A percentile compares a stretch with the other conserved stretches of the same genome.
Conservation (phyloP, 2,329 filamentous ascomycete genomes). For the Aureobasidium sp. region DNA sequence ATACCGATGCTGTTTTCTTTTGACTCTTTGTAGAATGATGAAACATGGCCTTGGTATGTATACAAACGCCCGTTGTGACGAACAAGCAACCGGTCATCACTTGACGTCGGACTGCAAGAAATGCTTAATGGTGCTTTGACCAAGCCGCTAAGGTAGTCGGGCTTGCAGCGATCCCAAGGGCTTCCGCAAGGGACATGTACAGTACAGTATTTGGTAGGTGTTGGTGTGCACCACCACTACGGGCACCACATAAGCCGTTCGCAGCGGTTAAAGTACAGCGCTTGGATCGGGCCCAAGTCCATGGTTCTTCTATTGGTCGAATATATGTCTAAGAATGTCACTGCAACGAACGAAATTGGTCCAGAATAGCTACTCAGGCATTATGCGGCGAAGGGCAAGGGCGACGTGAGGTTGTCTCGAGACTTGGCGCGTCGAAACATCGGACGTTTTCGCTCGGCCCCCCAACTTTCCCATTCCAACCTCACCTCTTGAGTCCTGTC, state of each 20-base stretch:
- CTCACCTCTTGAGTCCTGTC: slow-evolving; percentile 5
- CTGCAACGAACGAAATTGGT: not conserved
- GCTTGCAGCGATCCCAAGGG: not conserved
- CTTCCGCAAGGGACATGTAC: not conserved
- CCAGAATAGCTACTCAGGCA: not conserved
- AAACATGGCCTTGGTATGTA: not conserved
- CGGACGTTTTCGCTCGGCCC: slow-evolving; percentile 8
- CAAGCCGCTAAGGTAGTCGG: not conserved
- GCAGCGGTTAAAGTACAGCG: not conserved
- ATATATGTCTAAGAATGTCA: not conserved
- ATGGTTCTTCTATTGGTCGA: not conserved
- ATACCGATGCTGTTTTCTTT: not conserved
- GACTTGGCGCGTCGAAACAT: slow-evolving; percentile 5
- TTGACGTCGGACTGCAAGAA: not conserved
- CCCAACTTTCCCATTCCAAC: slow-evolving; percentile 1
- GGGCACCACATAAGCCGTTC: not conserved
- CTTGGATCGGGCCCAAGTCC: not conserved
- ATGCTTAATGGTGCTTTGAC: not conserved
- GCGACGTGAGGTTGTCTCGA: not conserved
- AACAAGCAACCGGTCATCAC: not conserved
- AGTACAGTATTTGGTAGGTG: not conserved
- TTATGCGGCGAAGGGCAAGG: not conserved
- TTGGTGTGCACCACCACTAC: not conserved
- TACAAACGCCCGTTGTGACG: not conserved
- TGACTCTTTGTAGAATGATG: not conserved